Percentiles rank a stretch among this genome's conserved stretches.
These are phyloP conservation scores for Cenchrus fungigraminus DNA, from an alignment of 176 grass and related monocot genomes.

Conservation along the genomic window DNA sequence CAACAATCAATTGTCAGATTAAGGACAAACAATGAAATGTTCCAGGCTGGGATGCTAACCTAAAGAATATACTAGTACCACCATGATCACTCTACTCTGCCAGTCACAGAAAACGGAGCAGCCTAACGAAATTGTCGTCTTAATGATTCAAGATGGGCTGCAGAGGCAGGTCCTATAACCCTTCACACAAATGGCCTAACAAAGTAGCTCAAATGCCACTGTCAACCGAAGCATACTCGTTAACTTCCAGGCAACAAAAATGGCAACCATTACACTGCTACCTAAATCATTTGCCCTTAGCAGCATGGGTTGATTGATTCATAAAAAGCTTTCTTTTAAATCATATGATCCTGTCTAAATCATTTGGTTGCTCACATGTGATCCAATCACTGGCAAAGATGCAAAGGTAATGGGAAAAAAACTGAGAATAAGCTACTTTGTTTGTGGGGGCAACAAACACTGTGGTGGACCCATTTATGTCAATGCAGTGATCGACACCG, in stretches of 20 bases:
- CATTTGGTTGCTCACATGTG: slow-evolving; percentile 6
- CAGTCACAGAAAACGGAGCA: neutral
- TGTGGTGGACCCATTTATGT: slow-evolving; percentile 21
- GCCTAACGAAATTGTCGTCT: neutral
- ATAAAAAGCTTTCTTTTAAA: slow-evolving; percentile 2
- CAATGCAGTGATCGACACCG: slow-evolving; percentile 11
- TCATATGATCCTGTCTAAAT: slow-evolving; percentile 6
- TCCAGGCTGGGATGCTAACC: slow-evolving; percentile 20
- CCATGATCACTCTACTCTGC: neutral
- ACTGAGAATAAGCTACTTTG: neutral
- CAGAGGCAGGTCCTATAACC: neutral
- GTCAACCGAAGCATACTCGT: neutral
- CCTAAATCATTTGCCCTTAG: neutral
- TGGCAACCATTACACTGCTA: neutral
- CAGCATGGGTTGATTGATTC: neutral
- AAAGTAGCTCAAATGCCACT: neutral
- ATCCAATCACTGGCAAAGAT: slow-evolving; percentile 25
- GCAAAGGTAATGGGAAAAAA: neutral
- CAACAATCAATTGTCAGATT: neutral
- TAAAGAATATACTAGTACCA: neutral
- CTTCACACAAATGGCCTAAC: neutral
- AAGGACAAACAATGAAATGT: slow-evolving; percentile 4
- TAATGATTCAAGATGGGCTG: neutral
- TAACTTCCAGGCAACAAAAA: neutral
- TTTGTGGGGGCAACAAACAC: slow-evolving; percentile 18